Percentiles rank a stretch among this genome's conserved stretches.
phyloP scores from a whole-genome alignment of 2,329 filamentous ascomycete genomes.

The Triangularia verruculosa region DNA sequence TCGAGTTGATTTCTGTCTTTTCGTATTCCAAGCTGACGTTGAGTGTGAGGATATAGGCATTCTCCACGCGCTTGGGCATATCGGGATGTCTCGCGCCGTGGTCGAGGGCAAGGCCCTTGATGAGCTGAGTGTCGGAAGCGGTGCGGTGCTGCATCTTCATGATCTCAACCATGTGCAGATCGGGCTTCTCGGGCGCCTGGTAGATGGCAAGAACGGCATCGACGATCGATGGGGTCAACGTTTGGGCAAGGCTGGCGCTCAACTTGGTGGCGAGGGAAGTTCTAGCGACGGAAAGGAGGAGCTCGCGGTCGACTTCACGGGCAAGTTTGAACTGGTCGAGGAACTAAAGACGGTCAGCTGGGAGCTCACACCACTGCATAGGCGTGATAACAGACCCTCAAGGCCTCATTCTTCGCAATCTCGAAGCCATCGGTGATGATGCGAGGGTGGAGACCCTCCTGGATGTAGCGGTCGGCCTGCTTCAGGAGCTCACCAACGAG shows the following conservation, averaged over 20 bases:
- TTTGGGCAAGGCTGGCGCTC: conserved; percentile 81
- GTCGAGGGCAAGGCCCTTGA: conserved; percentile 87
- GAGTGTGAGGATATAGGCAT: conserved; percentile 89
- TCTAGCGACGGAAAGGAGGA: conserved; percentile 86
- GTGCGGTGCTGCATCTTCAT: conserved; percentile 99
- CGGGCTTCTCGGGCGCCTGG: conserved; percentile 83
- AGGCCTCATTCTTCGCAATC: conserved; percentile 86
- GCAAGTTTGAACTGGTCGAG: conserved; percentile 90
- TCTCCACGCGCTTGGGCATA: conserved; percentile 95
- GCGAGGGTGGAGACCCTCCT: conserved; percentile 92
- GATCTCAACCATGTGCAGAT: conserved; percentile 98
- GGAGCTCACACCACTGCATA: background rate
- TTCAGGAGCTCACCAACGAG: conserved; percentile 95
- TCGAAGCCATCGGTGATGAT: conserved; percentile 98
- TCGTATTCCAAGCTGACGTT: conserved; percentile 98
- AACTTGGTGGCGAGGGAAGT: conserved; percentile 96
- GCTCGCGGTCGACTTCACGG: conserved; percentile 85
- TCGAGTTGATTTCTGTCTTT: conserved; percentile 98
- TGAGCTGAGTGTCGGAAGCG: conserved; percentile 92
- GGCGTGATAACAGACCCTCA: conserved; percentile 57
- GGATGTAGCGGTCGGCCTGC: conserved; percentile 94
- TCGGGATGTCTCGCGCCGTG: conserved; percentile 96
- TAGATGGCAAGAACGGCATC: conserved; percentile 96
- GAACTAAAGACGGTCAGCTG: conserved; percentile 55
- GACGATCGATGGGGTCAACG: conserved; percentile 91